phyloP scores from a whole-genome alignment of 1,139 yeast genomes.

The Geotrichum macrosporum region DNA sequence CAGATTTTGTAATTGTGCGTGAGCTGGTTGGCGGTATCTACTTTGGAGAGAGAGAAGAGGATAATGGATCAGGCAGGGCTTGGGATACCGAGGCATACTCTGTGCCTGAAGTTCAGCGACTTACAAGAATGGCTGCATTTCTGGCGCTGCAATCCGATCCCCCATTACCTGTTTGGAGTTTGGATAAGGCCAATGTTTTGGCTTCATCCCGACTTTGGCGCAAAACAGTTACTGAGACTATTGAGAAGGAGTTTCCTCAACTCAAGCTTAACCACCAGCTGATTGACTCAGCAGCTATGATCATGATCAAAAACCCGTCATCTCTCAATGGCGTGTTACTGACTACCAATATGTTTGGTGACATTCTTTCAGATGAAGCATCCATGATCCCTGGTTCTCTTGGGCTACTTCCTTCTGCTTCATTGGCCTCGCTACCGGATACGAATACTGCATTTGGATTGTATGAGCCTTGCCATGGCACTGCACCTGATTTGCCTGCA shows the following conservation, averaged over 20 bases:
- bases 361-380: constrained; percentile 83
- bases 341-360: constrained; percentile 86
- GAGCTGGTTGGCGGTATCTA: constrained; percentile 88
- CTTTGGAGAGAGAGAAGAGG: constrained; percentile 79
- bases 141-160: constrained; percentile 71
- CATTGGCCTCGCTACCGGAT: constrained; percentile 71
- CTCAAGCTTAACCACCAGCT: constrained; percentile 71
- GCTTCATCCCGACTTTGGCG: constrained; percentile 87
- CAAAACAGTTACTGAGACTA: constrained; percentile 69
- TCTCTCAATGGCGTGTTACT: constrained; percentile 74
- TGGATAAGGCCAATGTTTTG: constrained; percentile 82
- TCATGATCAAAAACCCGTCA: constrained; percentile 72
- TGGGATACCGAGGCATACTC: constrained; percentile 80
- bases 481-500: constrained; percentile 80
- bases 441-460: constrained; percentile 72
- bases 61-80: constrained; percentile 67
- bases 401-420: constrained; percentile 80
- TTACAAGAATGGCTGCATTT: constrained; percentile 86
- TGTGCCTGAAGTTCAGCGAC: constrained; percentile 73
- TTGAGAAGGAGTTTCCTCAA: constrained; percentile 69
- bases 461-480: constrained; percentile 92
- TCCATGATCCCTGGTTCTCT: constrained; percentile 84
- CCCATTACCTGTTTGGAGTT: constrained; percentile 78
- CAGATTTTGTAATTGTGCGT: constrained; percentile 75
- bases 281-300: constrained; percentile 88